Conservation (phyloP, 345 rosid species). For the Mangifera indica region DNA sequence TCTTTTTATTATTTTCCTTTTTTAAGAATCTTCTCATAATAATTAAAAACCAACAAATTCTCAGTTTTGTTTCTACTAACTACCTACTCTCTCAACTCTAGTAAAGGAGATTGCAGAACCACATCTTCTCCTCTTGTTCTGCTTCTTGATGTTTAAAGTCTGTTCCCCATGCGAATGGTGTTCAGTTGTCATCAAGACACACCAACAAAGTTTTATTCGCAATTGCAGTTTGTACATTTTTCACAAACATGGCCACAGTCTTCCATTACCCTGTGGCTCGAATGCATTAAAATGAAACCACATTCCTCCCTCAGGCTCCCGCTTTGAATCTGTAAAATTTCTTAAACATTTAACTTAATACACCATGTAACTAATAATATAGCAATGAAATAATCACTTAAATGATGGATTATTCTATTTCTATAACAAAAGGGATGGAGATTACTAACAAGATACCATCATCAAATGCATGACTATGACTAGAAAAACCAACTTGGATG, state of each 20-base stretch:
- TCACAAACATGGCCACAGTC: neutral
- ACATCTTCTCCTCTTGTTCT: neutral
- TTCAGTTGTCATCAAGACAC: neutral
- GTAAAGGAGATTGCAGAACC: too few relatives aligned
- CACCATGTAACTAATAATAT: too few relatives aligned
- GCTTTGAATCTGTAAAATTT: neutral
- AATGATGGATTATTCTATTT: too few relatives aligned
- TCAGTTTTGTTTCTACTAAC: too few relatives aligned
- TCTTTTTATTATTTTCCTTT: too few relatives aligned
- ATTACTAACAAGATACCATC: neutral
- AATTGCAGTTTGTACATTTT: neutral
- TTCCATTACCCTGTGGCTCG: neutral
- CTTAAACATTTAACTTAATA: too few relatives aligned
- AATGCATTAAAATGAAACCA: neutral
- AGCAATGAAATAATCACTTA: too few relatives aligned
- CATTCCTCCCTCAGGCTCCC: neutral
- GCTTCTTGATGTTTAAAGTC: neutral
- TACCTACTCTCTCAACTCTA: too few relatives aligned
- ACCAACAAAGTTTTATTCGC: neutral
- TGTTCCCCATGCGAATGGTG: neutral
- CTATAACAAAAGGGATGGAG: neutral
- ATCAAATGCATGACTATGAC: neutral
- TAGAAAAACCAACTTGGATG: neutral
- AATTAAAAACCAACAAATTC: too few relatives aligned
- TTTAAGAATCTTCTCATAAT: too few relatives aligned